Evolutionary conservation across 2,329 filamentous ascomycete genomes (phyloP).

Genomic region (Cercospora zeae-maydis): DNA sequence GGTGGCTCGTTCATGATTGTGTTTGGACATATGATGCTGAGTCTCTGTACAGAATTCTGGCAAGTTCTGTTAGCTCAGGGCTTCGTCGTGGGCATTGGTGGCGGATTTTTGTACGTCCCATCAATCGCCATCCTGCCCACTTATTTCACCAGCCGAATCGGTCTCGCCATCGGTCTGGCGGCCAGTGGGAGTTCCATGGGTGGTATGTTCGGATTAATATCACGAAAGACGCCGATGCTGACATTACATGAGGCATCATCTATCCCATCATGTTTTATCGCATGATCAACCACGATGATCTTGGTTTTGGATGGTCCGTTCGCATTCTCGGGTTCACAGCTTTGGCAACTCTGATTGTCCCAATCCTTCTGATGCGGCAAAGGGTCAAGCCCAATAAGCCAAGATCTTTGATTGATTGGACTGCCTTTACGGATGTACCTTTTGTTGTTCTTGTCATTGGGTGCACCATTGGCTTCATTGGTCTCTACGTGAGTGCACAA

Average conservation of each 20-base stretch:
- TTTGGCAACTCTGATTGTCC: slow-evolving; percentile 32
- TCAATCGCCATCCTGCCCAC: slow-evolving; percentile 47
- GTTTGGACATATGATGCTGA: slow-evolving; percentile 52
- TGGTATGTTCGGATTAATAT: background rate
- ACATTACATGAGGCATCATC: slow-evolving; percentile 28
- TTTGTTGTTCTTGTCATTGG: slow-evolving; percentile 39
- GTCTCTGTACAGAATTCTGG: slow-evolving; percentile 47
- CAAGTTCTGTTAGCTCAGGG: slow-evolving; percentile 51
- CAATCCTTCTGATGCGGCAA: slow-evolving; percentile 34
- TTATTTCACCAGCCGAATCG: slow-evolving; percentile 47
- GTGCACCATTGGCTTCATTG: slow-evolving; percentile 41
- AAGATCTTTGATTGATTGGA: slow-evolving; percentile 40
- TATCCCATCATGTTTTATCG: slow-evolving; percentile 39
- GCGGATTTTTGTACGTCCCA: slow-evolving; percentile 45
- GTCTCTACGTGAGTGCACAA: slow-evolving; percentile 35
- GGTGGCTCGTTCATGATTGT: slow-evolving; percentile 46
- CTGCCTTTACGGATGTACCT: slow-evolving; percentile 40
- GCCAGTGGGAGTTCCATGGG: slow-evolving; percentile 44
- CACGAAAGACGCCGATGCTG: background rate
- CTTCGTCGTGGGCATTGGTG: slow-evolving; percentile 48
- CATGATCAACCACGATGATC: slow-evolving; percentile 25
- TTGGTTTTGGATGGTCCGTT: slow-evolving; percentile 34
- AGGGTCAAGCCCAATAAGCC: slow-evolving; percentile 39
- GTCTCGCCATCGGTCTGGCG: slow-evolving; percentile 45
- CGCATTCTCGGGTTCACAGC: slow-evolving; percentile 36